Evolutionary conservation across 192 early-diverging fungal genomes (phyloP), one percentile per base, ranked within the genome.

Genomic region (Mortierella antarctica): DNA sequence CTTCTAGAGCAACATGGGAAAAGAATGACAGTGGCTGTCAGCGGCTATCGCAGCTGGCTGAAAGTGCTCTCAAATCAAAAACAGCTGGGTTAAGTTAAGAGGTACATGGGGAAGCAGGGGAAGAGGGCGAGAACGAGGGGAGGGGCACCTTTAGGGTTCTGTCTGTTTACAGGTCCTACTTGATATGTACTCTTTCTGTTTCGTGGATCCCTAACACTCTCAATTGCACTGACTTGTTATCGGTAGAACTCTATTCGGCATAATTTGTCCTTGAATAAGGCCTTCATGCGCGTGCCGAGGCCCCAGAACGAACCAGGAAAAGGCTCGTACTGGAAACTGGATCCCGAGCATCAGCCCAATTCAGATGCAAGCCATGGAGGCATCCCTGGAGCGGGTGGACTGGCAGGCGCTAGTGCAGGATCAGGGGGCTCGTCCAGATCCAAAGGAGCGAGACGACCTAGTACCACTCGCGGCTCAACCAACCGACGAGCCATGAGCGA

Each of bases 181-280:
- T 21, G 40, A 59, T 59, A 15, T 59, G 40, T 42, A 31, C 57
- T 59, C 40, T 31, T 59, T 59, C 31, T 31, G 31, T 31, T 31
- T 31, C 31, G 31, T 31, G 31, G 31, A 9, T 55, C 54, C 1
- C 4, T 21, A 18, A 55, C 44, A 18, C 18, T 49, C n/a, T 31
- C 31, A 31, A 31, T 31, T 31, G 31, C 31, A 31, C 31, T 31
- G 12, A 9, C 23, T 13, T 41, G 39, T 20, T 20, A 2, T 31
- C 31, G 31, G 41, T 65, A 95, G 83, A 96, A 96, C 78, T 96
- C 95, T 9, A 92, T 96, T 58, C 88, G 95, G 14, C 95, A 96
- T 79, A 96, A 96, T 71, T 86, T 96, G 48, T 94, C 93, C 8
- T 84, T 96, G 13, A 95, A 95, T 82, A 93, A 93, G 74, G 85